Evolutionary conservation across 2,329 filamentous ascomycete species (phyloP).

Genomic region (Grosmannia clavigera): DNA sequence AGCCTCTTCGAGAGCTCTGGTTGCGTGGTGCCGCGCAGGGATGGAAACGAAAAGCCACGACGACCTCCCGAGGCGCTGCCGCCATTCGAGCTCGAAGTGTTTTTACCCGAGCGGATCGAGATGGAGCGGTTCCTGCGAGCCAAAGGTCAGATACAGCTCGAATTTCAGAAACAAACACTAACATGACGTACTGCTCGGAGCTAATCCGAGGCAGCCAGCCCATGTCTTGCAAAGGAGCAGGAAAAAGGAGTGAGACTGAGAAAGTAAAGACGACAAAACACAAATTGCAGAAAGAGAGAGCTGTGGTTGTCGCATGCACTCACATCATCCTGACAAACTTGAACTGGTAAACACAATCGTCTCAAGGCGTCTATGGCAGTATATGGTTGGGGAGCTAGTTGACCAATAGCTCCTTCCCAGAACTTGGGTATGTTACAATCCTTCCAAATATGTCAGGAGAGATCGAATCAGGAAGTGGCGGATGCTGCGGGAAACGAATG

Average conservation of each 20-base stretch:
- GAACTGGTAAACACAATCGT: neutral
- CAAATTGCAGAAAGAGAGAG: neutral
- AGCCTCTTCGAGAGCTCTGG: conserved; percentile 83
- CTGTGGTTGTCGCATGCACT: neutral
- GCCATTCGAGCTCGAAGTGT: conserved; percentile 31
- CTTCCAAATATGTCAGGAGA: neutral
- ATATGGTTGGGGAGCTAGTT: too few species aligned
- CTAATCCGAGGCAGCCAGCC: conserved; percentile 11
- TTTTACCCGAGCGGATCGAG: conserved; percentile 51
- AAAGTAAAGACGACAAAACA: neutral
- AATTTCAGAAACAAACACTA: neutral
- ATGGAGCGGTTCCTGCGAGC: conserved; percentile 55
- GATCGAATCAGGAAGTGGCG: neutral
- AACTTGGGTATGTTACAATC: neutral
- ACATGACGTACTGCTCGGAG: conserved; percentile 8
- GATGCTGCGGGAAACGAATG: neutral
- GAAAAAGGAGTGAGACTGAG: neutral
- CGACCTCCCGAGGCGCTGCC: conserved; percentile 25
- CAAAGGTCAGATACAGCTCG: neutral
- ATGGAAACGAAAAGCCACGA: conserved; percentile 66
- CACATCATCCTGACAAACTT: conserved; percentile 1
- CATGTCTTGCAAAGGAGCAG: neutral
- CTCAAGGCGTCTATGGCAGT: neutral
- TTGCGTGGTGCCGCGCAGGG: conserved; percentile 72
- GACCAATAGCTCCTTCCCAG: neutral